Evolutionary conservation across 139 green algal genomes (phyloP).

Genomic region (Asterochloris erici): DNA sequence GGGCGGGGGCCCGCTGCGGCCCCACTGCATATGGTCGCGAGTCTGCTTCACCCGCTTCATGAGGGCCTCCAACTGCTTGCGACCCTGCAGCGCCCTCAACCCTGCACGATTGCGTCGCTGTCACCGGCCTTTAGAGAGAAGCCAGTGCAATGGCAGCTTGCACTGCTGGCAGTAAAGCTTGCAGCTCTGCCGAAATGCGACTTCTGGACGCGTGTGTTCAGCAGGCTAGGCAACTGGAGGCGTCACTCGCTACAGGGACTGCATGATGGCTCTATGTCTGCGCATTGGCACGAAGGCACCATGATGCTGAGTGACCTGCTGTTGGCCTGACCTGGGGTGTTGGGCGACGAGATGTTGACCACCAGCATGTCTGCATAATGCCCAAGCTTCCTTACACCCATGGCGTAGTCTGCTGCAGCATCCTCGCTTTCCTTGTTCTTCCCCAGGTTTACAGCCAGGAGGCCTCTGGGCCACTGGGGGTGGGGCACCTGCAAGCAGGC

Average conservation of each 20-base stretch:
- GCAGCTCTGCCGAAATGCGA: no score
- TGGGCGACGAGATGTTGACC: slow-evolving; percentile 97
- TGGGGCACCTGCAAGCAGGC: neutral
- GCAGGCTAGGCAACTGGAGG: no score
- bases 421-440: slow-evolving; percentile 96
- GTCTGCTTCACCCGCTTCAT: slow-evolving; percentile 58
- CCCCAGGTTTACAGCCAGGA: slow-evolving; percentile 94
- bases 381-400: slow-evolving; percentile 66
- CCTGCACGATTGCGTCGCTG: slow-evolving; percentile 38
- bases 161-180: no score
- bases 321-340: slow-evolving; percentile 83
- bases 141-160: no score
- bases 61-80: slow-evolving; percentile 75
- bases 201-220: no score
- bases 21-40: slow-evolving; percentile 62
- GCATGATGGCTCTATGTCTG: neutral
- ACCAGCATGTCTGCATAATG: slow-evolving; percentile 91
- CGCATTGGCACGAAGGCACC: no score
- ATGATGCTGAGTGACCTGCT: neutral
- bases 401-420: slow-evolving; percentile 80
- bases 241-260: no score
- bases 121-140: no score
- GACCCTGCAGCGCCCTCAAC: slow-evolving; percentile 75
- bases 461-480: slow-evolving; percentile 25
- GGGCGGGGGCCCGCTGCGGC: slow-evolving; percentile 47